A percentile compares a stretch with the other conserved stretches of the same genome.
Conservation (phyloP, 306 rosid species). For the Ormosia emarginata region DNA sequence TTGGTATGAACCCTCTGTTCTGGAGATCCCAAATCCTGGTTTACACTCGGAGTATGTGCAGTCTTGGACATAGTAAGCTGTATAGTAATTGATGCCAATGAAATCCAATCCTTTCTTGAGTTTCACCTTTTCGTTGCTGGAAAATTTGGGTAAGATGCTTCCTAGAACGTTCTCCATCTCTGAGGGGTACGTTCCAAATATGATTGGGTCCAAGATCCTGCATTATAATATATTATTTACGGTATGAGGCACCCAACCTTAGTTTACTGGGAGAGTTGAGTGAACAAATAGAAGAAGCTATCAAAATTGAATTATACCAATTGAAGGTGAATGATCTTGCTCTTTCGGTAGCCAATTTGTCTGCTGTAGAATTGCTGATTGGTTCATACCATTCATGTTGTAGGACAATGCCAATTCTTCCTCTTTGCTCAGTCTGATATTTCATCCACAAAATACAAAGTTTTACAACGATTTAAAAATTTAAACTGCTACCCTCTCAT, state of each 20-base stretch:
- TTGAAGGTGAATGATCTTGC: constrained; percentile 54
- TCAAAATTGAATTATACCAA: constrained; percentile 39
- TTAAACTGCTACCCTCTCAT: neutral
- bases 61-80: too few species aligned
- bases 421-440: constrained; percentile 55
- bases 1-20: too few species aligned
- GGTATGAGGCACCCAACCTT: too few species aligned
- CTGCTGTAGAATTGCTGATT: constrained; percentile 48
- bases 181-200: constrained; percentile 64
- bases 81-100: constrained; percentile 75
- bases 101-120: constrained; percentile 61
- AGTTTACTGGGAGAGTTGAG: neutral
- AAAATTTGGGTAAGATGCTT: constrained; percentile 48
- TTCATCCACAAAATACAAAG: neutral
- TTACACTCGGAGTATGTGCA: too few species aligned
- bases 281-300: neutral
- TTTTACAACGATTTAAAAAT: neutral
- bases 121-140: constrained; percentile 35
- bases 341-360: constrained; percentile 60
- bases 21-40: too few species aligned
- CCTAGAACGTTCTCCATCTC: constrained; percentile 59
- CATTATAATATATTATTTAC: neutral
- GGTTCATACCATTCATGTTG: constrained; percentile 61
- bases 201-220: constrained; percentile 75
- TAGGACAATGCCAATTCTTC: constrained; percentile 58